phyloP scores from a whole-genome alignment of 2,329 filamentous ascomycete genomes.

The Arachnopeziza araneosa region DNA sequence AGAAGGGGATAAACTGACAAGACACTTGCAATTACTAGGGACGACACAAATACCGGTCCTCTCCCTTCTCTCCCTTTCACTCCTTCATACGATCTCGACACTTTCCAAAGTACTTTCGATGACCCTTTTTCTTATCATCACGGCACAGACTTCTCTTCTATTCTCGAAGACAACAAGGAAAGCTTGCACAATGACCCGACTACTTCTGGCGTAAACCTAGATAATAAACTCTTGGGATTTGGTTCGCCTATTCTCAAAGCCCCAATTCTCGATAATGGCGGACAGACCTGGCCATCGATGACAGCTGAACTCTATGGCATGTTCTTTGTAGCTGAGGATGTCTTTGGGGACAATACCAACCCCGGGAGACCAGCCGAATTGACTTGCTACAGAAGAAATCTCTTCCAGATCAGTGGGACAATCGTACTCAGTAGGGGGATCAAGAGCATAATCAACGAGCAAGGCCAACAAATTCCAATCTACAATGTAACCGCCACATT shows the following conservation, averaged over 20 bases:
- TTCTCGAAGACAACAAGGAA: slow-evolving; percentile 28
- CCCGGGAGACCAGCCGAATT: slow-evolving; percentile 67
- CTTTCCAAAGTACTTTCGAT: slow-evolving; percentile 57
- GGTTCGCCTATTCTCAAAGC: slow-evolving; percentile 55
- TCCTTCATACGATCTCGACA: slow-evolving; percentile 54
- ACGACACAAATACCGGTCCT: slow-evolving; percentile 31
- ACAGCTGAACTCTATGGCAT: slow-evolving; percentile 77
- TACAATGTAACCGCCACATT: slow-evolving; percentile 77
- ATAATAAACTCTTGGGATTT: slow-evolving; percentile 71
- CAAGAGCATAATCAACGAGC: slow-evolving; percentile 67
- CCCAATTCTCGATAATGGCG: slow-evolving; percentile 60
- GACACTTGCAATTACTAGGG: slow-evolving; percentile 24
- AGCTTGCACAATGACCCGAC: slow-evolving; percentile 12
- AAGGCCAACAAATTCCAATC: slow-evolving; percentile 71
- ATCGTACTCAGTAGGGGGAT: slow-evolving; percentile 71
- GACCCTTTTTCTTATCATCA: slow-evolving; percentile 56
- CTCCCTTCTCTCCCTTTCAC: slow-evolving; percentile 45
- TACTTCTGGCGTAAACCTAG: slow-evolving; percentile 39
- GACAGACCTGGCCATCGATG: slow-evolving; percentile 60
- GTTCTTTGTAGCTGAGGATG: slow-evolving; percentile 82
- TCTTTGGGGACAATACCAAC: slow-evolving; percentile 50
- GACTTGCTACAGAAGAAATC: slow-evolving; percentile 89
- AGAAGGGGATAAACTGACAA: background rate
- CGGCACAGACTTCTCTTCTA: slow-evolving; percentile 36
- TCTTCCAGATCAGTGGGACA: slow-evolving; percentile 91